Evolutionary conservation across 495 filamentous ascomycete species (phyloP), one percentile per base, ranked within the genome.

Genomic region (Penicillium arizonense): DNA sequence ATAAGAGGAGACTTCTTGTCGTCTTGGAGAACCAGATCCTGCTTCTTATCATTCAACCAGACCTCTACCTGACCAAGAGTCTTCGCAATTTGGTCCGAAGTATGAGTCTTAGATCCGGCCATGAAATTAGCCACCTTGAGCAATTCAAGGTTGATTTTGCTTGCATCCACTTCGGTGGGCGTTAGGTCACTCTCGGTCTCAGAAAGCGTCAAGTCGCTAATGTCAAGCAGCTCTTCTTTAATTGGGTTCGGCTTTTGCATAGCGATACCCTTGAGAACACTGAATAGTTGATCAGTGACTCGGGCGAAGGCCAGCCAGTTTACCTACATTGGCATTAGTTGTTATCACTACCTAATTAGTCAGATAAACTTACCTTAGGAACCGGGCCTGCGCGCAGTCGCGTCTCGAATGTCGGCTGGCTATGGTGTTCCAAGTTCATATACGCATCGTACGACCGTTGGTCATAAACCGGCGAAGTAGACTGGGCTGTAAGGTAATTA

Each of bases 341-440:
- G 6, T 24, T 37, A 20, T 24, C 5, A 34, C 3, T 3, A 47
- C 12, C 28, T 12, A 5, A 33, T 8, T 30, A 30, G 28, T 30
- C 5, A 26, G 16, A 26, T 11, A 33, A 48, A 57, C 69, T 47
- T 61, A 77, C 76, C 46, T 57, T 58, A 47, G 76, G 76, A 34
- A 72, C 47, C 7, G 74, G 71, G 20, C 76, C 76, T 44, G 65
- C 38, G 34, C 73, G 69, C 48, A 78, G 49, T 18, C 61, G 62
- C 50, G 77, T 59, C 52, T 79, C 76, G 30, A 81, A 71, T 12
- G 62, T 58, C 13, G 68, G 58, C 57, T 72, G 64, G 18, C 56
- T 62, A 21, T 56, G 55, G 5, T 65, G 62, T 57, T 81, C 76
- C 48, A 73, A 76, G 33, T 71, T 73, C 65, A 78, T 75, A 36